Evolutionary conservation across 805 yeast genomes (phyloP).

Genomic region (Lipomyces spencermartinsiae): DNA sequence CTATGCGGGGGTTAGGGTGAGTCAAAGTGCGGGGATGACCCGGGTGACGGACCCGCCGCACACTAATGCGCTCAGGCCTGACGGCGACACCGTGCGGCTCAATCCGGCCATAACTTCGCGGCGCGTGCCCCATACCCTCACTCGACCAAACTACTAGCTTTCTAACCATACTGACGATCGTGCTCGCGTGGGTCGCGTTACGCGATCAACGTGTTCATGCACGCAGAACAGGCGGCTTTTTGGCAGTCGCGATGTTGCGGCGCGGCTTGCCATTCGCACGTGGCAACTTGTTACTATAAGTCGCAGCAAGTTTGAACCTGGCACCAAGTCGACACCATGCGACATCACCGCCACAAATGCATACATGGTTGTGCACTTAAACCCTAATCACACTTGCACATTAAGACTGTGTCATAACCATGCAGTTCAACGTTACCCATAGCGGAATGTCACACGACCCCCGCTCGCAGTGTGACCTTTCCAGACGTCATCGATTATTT

Average conservation of each 20-base stretch:
- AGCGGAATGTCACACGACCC: conserved; percentile 11
- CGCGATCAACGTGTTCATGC: background rate
- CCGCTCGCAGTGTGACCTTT: conserved; percentile 1
- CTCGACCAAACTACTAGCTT: background rate
- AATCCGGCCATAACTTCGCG: background rate
- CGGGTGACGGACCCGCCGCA: background rate
- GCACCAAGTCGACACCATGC: background rate
- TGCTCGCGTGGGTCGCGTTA: background rate
- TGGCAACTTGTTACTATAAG: background rate
- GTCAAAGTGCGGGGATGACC: background rate
- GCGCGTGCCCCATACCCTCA: background rate
- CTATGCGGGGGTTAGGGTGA: background rate
- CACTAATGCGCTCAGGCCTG: background rate
- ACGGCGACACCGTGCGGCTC: background rate
- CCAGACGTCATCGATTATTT: conserved; percentile 2
- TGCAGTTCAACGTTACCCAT: background rate
- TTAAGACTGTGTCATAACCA: background rate
- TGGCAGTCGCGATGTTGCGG: background rate
- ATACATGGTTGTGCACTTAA: background rate
- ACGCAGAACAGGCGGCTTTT: background rate
- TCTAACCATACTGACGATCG: background rate
- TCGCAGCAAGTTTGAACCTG: background rate
- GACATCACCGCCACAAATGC: background rate
- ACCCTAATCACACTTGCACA: background rate
- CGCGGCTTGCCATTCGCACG: background rate